Evolutionary conservation across 306 rosid genomes (phyloP).

Genomic region (Acacia confusa): DNA sequence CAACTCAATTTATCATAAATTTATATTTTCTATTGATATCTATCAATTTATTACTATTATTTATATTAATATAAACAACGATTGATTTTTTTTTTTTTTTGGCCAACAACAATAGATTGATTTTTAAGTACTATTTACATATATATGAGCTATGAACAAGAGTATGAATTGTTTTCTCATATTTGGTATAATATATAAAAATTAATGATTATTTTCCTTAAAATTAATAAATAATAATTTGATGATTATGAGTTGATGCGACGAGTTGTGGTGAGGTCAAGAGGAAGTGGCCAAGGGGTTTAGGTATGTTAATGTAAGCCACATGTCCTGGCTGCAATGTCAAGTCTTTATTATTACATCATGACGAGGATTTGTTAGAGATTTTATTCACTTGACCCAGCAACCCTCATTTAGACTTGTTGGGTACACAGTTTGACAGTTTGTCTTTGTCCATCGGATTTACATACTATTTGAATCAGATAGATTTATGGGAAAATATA

Average conservation of each 20-base stretch:
- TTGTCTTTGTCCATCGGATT: no score
- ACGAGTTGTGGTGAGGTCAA: slow-evolving; percentile 9
- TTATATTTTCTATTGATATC: background rate
- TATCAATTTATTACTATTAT: no score
- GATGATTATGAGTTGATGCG: background rate
- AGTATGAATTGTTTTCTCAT: background rate
- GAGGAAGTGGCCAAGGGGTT: slow-evolving; percentile 37
- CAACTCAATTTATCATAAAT: background rate
- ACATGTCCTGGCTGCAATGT: background rate
- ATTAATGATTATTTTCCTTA: background rate
- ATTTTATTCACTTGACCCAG: background rate
- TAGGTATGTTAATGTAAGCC: slow-evolving; percentile 11
- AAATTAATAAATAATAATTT: background rate
- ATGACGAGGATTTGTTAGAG: background rate
- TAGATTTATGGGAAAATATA: no score
- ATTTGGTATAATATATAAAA: background rate
- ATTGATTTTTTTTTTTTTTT: no score
- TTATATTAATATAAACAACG: no score
- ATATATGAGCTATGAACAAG: background rate
- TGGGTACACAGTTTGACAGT: no score
- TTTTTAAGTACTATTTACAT: no score
- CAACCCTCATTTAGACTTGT: no score
- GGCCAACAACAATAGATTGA: no score
- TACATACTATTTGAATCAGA: no score
- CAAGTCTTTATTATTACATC: background rate